Percentiles rank a stretch among this genome's conserved stretches.
phyloP scores from a whole-genome alignment of 2,329 filamentous ascomycete species.

The Pestalotiopsis sp. region DNA sequence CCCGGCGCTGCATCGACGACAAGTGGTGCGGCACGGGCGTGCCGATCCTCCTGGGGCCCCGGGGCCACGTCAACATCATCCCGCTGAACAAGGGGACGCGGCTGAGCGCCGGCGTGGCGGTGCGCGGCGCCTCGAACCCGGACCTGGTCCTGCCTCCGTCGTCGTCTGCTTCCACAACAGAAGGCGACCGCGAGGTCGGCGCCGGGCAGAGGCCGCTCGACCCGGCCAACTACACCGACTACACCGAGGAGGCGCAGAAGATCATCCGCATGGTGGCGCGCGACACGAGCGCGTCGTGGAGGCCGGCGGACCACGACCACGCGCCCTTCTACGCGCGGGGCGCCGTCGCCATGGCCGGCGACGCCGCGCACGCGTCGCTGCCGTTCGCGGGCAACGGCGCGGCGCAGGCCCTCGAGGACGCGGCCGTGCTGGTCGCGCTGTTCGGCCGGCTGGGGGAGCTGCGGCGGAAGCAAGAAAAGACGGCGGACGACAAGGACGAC shows the following conservation, averaged over 20 bases:
- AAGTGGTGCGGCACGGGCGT: constrained; percentile 28
- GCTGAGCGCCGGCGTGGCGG: constrained; percentile 33
- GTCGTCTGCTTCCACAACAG: neutral
- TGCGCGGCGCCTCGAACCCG: constrained; percentile 22
- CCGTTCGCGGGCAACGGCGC: constrained; percentile 37
- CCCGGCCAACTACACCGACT: constrained; percentile 27
- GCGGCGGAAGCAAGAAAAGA: neutral
- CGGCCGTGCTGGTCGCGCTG: constrained; percentile 28
- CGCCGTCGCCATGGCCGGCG: constrained; percentile 30
- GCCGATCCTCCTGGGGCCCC: constrained; percentile 32
- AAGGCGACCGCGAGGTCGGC: constrained; percentile 4
- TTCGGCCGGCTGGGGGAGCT: constrained; percentile 18
- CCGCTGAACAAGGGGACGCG: constrained; percentile 33
- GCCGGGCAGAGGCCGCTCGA: constrained; percentile 21
- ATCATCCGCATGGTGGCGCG: constrained; percentile 30
- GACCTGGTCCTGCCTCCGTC: neutral
- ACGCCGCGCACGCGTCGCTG: constrained; percentile 34
- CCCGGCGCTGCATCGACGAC: constrained; percentile 25
- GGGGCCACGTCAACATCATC: constrained; percentile 33
- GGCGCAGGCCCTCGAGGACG: constrained; percentile 38
- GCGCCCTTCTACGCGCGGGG: constrained; percentile 28
- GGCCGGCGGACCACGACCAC: constrained; percentile 32
- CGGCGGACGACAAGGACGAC: neutral
- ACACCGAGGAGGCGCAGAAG: constrained; percentile 30
- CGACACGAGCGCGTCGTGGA: constrained; percentile 32